Percentiles rank a stretch among this genome's conserved stretches.
Evolutionary conservation across 2,329 filamentous ascomycete genomes (phyloP).

Genomic region (Arachnomyces sp.): DNA sequence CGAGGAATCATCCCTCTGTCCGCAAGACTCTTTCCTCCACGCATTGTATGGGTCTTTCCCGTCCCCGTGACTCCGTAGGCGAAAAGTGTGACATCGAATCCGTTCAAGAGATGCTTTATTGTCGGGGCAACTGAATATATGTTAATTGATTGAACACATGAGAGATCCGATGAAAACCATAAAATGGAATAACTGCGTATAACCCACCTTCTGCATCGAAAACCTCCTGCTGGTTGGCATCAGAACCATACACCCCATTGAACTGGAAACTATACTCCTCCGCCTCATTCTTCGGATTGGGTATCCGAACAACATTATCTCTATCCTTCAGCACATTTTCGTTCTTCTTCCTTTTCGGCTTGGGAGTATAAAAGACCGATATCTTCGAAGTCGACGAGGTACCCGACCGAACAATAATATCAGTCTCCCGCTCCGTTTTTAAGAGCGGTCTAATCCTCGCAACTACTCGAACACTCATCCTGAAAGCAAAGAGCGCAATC

Average conservation of each 20-base stretch:
- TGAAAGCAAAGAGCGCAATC: too few relatives aligned
- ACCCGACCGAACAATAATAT: constrained; percentile 72
- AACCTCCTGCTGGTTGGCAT: constrained; percentile 73
- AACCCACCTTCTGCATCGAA: constrained; percentile 78
- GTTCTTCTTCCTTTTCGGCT: constrained; percentile 17
- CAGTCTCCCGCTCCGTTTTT: constrained; percentile 75
- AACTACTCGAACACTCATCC: constrained; percentile 68
- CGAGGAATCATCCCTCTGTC: constrained; percentile 84
- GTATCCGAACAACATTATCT: constrained; percentile 71
- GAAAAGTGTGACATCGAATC: constrained; percentile 81
- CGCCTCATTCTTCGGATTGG: constrained; percentile 83
- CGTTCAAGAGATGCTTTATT: constrained; percentile 79
- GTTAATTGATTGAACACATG: constrained; percentile 1
- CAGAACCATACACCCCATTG: constrained; percentile 80
- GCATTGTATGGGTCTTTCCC: constrained; percentile 94
- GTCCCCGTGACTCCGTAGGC: constrained; percentile 91
- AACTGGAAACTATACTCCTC: constrained; percentile 94
- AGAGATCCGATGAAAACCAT: not conserved
- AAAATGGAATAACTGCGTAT: constrained; percentile 2
- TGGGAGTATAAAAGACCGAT: constrained; percentile 6
- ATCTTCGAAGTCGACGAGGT: constrained; percentile 25
- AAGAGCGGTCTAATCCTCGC: constrained; percentile 84
- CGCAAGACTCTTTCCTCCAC: constrained; percentile 75
- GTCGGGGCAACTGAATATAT: constrained; percentile 65
- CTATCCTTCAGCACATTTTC: constrained; percentile 41